phyloP scores from a whole-genome alignment of 768 basidiomycete species.

The Lactarius sp. region DNA sequence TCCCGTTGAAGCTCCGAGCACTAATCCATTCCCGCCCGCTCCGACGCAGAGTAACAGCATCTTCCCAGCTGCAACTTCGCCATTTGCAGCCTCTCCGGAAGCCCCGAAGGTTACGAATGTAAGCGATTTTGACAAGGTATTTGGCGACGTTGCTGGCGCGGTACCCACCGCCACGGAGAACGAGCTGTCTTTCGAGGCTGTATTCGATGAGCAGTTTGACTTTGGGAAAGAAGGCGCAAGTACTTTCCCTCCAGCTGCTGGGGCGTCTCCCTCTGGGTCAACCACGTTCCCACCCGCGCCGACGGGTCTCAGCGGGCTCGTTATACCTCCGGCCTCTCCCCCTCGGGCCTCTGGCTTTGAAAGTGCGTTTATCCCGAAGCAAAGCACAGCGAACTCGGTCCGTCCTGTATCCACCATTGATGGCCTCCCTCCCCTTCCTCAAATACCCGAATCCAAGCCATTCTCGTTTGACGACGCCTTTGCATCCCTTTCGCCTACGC shows the following conservation, averaged over 20 bases:
- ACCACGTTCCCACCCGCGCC: conserved; percentile 20
- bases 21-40: conserved; percentile 16
- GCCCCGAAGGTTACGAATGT: conserved; percentile 32
- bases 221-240: conserved; percentile 37
- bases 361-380: conserved; percentile 31
- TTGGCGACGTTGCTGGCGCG: conserved; percentile 48
- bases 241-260: neutral
- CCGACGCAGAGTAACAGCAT: conserved; percentile 14
- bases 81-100: conserved; percentile 11
- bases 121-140: conserved; percentile 71
- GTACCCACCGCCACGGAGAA: conserved; percentile 34
- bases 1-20: neutral
- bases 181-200: conserved; percentile 60
- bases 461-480: conserved; percentile 20
- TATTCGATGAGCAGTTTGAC: conserved; percentile 65
- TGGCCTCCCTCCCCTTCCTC: conserved; percentile 17
- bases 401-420: conserved; percentile 15
- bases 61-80: conserved; percentile 18
- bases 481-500: neutral
- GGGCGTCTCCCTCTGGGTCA: conserved; percentile 1
- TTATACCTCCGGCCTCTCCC: neutral
- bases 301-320: neutral
- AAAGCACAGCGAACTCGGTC: conserved; percentile 6
- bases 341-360: conserved; percentile 33
- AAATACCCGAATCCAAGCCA: conserved; percentile 16